A percentile compares a stretch with the other conserved stretches of the same genome.
phyloP scores from a whole-genome alignment of 371 early-diverging fungal genomes.

The Rhizopus microsporus region DNA sequence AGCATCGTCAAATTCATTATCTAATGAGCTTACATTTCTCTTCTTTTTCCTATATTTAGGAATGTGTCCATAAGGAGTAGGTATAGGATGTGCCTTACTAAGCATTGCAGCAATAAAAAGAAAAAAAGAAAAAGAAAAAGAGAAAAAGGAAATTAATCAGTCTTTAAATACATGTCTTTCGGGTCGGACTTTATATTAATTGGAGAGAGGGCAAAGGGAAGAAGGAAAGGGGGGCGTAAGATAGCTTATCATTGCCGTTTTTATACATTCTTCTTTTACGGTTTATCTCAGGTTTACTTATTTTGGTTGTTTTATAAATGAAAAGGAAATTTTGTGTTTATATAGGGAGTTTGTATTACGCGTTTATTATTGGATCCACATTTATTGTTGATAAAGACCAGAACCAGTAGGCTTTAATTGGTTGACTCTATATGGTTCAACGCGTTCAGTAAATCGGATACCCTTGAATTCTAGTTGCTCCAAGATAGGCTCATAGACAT shows the following conservation, averaged over 20 bases:
- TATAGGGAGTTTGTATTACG: no score
- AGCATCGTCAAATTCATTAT: conserved; percentile 8
- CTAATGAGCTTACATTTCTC: conserved; percentile 11
- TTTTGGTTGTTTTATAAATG: background rate
- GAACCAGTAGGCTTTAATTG: conserved; percentile 35
- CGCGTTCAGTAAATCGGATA: conserved; percentile 70
- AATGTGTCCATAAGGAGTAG: conserved; percentile 33
- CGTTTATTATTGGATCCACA: conserved; percentile 13
- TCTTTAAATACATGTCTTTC: background rate
- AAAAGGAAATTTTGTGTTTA: conserved; percentile 6
- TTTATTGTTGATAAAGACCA: conserved; percentile 10
- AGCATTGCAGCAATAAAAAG: conserved; percentile 10
- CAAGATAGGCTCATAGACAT: conserved; percentile 79
- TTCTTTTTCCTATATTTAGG: conserved; percentile 24
- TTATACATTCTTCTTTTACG: background rate
- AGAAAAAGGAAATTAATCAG: background rate
- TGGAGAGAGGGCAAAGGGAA: background rate
- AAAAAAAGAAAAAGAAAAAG: background rate
- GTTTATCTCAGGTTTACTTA: background rate
- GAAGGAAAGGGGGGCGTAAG: background rate
- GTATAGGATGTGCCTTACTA: conserved; percentile 24
- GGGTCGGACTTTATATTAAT: background rate
- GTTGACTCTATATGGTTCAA: conserved; percentile 17
- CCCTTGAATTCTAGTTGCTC: conserved; percentile 72
- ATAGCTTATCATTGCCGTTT: background rate